A percentile compares a stretch with the other conserved stretches of the same genome.
Conservation (phyloP, 208 protist genomes). For the Crithidia mellificae region DNA sequence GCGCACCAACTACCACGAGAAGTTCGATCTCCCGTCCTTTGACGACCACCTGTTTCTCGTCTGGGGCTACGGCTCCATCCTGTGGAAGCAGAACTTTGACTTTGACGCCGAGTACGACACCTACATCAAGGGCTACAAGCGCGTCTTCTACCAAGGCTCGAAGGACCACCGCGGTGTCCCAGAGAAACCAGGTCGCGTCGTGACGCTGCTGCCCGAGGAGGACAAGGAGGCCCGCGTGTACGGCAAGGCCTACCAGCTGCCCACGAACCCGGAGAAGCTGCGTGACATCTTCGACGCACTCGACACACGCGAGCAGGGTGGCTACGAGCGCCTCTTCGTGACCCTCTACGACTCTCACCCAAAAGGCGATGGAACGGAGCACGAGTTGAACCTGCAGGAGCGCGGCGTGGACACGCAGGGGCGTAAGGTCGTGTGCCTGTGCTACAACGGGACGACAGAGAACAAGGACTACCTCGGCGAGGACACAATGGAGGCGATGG, state of each 20-base stretch:
- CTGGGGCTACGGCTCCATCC: conserved; percentile 85
- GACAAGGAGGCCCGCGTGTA: conserved; percentile 50
- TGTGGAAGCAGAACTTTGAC: conserved; percentile 89
- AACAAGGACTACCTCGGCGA: conserved; percentile 72
- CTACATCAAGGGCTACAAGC: conserved; percentile 67
- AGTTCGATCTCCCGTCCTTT: conserved; percentile 46
- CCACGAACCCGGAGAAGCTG: conserved; percentile 45
- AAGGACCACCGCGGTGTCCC: conserved; percentile 74
- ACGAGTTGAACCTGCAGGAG: conserved; percentile 22
- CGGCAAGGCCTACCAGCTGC: conserved; percentile 78
- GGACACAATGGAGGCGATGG: conserved; percentile 59
- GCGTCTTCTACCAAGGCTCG: conserved; percentile 84
- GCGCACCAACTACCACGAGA: conserved; percentile 26
- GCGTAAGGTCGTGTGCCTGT: conserved; percentile 52
- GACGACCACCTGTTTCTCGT: conserved; percentile 62
- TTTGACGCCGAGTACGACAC: conserved; percentile 58
- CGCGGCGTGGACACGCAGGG: conserved; percentile 17
- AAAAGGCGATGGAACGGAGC: conserved; percentile 5
- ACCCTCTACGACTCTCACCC: conserved; percentile 44
- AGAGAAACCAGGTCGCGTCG: conserved; percentile 68
- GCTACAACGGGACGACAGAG: conserved; percentile 73
- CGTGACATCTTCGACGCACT: conserved; percentile 52
- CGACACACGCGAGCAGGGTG: conserved; percentile 67
- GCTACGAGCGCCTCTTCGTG: conserved; percentile 62
- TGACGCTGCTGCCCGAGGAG: conserved; percentile 62